Conservation (phyloP, 2,329 filamentous ascomycete genomes). For the Fusarium robinianum region DNA sequence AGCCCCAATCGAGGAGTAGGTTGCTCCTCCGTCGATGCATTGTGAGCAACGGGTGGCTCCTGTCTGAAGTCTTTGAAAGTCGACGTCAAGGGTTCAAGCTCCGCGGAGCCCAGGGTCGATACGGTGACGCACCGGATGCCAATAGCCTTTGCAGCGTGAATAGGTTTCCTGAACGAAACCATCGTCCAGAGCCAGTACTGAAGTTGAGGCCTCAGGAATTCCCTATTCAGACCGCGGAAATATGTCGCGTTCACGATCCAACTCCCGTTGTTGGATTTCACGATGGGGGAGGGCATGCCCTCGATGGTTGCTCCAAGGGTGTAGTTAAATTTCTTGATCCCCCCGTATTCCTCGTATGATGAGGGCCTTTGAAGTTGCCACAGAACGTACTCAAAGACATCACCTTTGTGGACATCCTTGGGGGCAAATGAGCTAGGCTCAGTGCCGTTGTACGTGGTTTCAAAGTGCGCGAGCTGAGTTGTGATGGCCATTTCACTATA, state of each 20-base stretch:
- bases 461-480: neutral
- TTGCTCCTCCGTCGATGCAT: neutral
- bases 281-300: conserved; percentile 6
- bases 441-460: neutral
- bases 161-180: neutral
- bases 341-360: neutral
- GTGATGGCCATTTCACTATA: conserved; percentile 1
- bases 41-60: neutral
- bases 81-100: neutral
- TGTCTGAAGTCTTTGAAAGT: neutral
- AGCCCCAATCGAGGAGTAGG: neutral
- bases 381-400: conserved; percentile 11
- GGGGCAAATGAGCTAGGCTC: neutral
- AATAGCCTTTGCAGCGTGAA: conserved; percentile 5
- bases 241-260: conserved; percentile 5
- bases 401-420: neutral
- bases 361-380: conserved; percentile 7
- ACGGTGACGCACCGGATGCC: conserved; percentile 11
- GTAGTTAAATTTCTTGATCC: conserved; percentile 1
- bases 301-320: neutral
- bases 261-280: conserved; percentile 1
- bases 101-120: conserved; percentile 7
- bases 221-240: neutral
- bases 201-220: neutral
- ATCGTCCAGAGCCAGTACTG: too few species aligned